These are phyloP conservation scores for Polychaeton citri DNA, from an alignment of 2,329 filamentous ascomycete genomes.

Conservation along the genomic window DNA sequence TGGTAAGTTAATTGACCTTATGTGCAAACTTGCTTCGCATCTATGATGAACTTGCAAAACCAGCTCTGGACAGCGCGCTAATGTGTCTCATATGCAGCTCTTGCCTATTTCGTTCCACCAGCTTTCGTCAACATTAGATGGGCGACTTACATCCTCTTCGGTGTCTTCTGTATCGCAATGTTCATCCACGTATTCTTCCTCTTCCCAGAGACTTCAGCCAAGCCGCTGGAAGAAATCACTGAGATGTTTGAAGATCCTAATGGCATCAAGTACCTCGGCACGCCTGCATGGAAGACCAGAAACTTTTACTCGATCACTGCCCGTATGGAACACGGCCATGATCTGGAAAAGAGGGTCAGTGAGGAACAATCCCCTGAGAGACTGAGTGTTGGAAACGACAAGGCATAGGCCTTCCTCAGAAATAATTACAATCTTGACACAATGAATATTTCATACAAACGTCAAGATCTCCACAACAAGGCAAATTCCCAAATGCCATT, in stretches of 20 bases:
- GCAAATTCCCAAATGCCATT: too few species aligned
- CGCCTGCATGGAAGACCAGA: conserved; percentile 42
- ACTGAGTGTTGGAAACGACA: neutral
- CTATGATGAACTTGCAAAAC: too few species aligned
- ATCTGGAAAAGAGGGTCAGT: neutral
- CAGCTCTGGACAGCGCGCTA: too few species aligned
- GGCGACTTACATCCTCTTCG: conserved; percentile 63
- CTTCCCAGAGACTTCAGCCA: conserved; percentile 59
- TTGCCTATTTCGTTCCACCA: conserved; percentile 46
- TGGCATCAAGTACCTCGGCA: conserved; percentile 29
- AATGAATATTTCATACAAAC: too few species aligned
- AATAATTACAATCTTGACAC: too few species aligned
- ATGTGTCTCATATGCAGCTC: too few species aligned
- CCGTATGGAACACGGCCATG: neutral
- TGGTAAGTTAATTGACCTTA: too few species aligned
- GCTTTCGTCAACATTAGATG: conserved; percentile 31
- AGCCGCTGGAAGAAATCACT: conserved; percentile 64
- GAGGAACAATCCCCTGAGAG: neutral
- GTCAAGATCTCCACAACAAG: too few species aligned
- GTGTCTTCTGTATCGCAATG: conserved; percentile 54
- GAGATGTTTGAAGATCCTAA: conserved; percentile 45
- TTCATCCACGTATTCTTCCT: conserved; percentile 54
- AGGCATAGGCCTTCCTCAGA: too few species aligned
- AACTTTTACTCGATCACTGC: too few species aligned
- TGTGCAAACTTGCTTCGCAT: too few species aligned